These are phyloP conservation scores for Salvia rosmarinus DNA, from an alignment of 257 asterid species.

Conservation along the genomic window DNA sequence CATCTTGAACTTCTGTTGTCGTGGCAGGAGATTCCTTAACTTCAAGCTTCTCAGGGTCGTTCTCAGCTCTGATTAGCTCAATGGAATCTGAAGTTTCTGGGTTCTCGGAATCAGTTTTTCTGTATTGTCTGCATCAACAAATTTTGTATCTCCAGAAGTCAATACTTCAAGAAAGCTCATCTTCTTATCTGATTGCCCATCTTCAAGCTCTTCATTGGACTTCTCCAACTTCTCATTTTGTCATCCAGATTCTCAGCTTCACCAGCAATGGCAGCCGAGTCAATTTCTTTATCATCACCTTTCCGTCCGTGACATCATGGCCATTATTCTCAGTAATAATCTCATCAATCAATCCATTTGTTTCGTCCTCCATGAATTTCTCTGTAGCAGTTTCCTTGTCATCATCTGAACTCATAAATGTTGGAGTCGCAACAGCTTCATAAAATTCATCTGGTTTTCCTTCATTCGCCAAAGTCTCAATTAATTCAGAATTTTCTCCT, in stretches of 20 bases:
- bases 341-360: constrained; percentile 39
- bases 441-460: constrained; percentile 35
- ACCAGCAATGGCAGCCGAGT: constrained; percentile 33
- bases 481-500: constrained; percentile 31
- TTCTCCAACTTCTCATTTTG: constrained; percentile 36
- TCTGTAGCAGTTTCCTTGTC: constrained; percentile 37
- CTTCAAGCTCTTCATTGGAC: constrained; percentile 41
- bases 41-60: constrained; percentile 41
- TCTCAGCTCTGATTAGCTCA: constrained; percentile 39
- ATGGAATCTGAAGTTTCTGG: constrained; percentile 41
- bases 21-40: constrained; percentile 18
- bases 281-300: constrained; percentile 40
- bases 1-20: constrained; percentile 33
- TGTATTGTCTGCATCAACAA: constrained; percentile 35
- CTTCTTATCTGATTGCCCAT: constrained; percentile 37
- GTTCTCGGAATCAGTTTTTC: constrained; percentile 36
- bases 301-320: no score
- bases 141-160: constrained; percentile 36
- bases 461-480: constrained; percentile 39
- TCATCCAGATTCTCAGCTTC: constrained; percentile 37
- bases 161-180: constrained; percentile 42
- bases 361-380: constrained; percentile 29
- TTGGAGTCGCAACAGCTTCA: constrained; percentile 47
- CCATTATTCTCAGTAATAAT: no score
- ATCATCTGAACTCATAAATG: constrained; percentile 29